Percentiles rank a stretch among this genome's conserved stretches.
Conservation (phyloP, 1,139 yeast species). For the Candida gigantensis region DNA sequence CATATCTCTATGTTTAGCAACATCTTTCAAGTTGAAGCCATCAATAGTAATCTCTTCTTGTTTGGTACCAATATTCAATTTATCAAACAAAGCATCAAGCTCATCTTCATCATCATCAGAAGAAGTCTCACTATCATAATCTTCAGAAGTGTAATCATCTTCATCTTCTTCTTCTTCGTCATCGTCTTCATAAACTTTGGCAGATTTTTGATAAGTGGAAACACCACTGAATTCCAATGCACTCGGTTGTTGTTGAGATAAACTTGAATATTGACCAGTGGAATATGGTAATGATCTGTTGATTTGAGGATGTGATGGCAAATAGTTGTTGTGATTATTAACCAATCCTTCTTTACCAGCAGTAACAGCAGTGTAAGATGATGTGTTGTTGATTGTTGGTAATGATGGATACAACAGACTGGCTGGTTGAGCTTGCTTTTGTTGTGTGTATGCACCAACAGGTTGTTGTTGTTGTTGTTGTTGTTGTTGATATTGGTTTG, state of each 20-base stretch:
- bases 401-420: constrained; percentile 32
- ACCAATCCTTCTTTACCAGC: constrained; percentile 15
- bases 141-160: constrained; percentile 15
- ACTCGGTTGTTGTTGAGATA: constrained; percentile 18
- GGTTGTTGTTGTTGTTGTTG: constrained; percentile 14
- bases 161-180: constrained; percentile 15
- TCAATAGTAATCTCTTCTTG: constrained; percentile 13
- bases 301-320: constrained; percentile 34
- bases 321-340: constrained; percentile 24
- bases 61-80: constrained; percentile 12
- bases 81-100: constrained; percentile 17
- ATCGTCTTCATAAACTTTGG: constrained; percentile 21
- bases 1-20: constrained; percentile 42
- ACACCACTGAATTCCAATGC: constrained; percentile 44
- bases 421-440: constrained; percentile 12
- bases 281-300: constrained; percentile 27
- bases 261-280: constrained; percentile 1
- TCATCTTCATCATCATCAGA: constrained; percentile 10
- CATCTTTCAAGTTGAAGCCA: constrained; percentile 27
- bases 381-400: constrained; percentile 21
- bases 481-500: constrained; percentile 18
- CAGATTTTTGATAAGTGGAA: constrained; percentile 40
- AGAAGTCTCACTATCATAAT: constrained; percentile 4
- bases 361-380: constrained; percentile 10
- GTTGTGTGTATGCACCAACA: constrained; percentile 10